Base-by-base conservation (phyloP, 108 stramenopile species). In the Pseudonitzschia delicatissima region DNA sequence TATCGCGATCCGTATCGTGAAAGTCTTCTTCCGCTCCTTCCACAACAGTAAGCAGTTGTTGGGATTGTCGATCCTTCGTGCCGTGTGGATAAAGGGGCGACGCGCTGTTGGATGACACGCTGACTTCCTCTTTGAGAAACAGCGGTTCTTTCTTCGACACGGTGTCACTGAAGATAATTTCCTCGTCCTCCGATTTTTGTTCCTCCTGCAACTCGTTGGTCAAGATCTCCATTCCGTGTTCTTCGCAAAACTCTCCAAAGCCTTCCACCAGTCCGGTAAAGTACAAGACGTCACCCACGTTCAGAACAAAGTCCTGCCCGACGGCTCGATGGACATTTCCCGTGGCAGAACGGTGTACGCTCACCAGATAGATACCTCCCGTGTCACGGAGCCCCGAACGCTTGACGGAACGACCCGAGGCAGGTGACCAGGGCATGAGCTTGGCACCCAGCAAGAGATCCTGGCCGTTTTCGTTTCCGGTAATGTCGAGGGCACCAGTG, bases 251-350 rank as follows among this genome's bases (percentile, higher is more conserved):
- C 12, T 77, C 68, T 7, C 84, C 89, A 74, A 95, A 92, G n/a
- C 61, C 78, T 42, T 95, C 87, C 3, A 92, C 79, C 61, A 88
- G 64, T 27, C 91, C 91, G 45, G 91, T 92, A 79, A 95, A 95
- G 73, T 87, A 92, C 7, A 95, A 67, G 64, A 85, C 74, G 74
- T 95, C 94, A 49, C 85, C 89, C 1, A 77, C 91, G 67, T 88
- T 85, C 40, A 95, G 64, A 13, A 92, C 87, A 67, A 95, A 92
- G 6, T 95, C 88, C 59, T 83, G 84, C n/a, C 90, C 87, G 8
- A 95, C 94, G 29, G 94, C 94, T 32, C 88, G 72, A 76, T 91
- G 86, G 17, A 92, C 71, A 60, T 88, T 90, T 21, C 92, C 92
- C 12, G 92, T 88, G 20, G 82, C 77, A 4, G 85, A 78, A 61